These are phyloP conservation scores for Russula olivacea DNA, from an alignment of 768 basidiomycete species.

Conservation along the genomic window DNA sequence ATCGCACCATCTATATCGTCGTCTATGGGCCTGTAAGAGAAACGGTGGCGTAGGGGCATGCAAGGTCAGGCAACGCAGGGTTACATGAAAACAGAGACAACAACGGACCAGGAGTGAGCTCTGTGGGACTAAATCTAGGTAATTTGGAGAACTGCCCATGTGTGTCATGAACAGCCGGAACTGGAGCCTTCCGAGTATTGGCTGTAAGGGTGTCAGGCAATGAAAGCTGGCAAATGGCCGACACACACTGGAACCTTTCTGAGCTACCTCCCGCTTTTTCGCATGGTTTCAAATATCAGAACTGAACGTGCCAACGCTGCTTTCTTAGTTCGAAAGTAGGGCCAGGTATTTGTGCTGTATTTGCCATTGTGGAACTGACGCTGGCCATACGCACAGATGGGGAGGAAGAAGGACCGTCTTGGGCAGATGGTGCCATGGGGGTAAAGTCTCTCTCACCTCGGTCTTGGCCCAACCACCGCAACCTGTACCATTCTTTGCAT, in stretches of 20 bases:
- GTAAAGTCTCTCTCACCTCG: conserved; percentile 23
- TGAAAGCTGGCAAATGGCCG: conserved; percentile 1
- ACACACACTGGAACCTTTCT: conserved; percentile 56
- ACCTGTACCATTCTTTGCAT: conserved; percentile 81
- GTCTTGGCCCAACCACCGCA: conserved; percentile 39
- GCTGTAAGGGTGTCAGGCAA: conserved; percentile 33
- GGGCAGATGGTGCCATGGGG: conserved; percentile 5
- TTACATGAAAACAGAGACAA: no score
- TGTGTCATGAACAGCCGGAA: conserved; percentile 77
- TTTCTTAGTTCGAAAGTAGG: conserved; percentile 62
- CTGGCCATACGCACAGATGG: conserved; percentile 48
- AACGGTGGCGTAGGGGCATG: no score
- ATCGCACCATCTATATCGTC: conserved; percentile 44
- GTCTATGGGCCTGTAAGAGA: no score
- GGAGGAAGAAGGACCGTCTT: conserved; percentile 24
- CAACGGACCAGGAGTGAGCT: no score
- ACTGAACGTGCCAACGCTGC: conserved; percentile 67
- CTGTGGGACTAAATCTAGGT: conserved; percentile 64
- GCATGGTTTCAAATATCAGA: conserved; percentile 74
- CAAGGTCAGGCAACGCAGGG: no score
- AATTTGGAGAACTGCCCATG: conserved; percentile 74
- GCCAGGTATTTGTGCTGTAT: conserved; percentile 32
- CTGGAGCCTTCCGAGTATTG: conserved; percentile 60
- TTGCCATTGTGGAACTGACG: conserved; percentile 36
- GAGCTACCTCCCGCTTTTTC: conserved; percentile 68